Conservation (phyloP, 2,329 filamentous ascomycete species). For the Rhinocladiella mackenziei region DNA sequence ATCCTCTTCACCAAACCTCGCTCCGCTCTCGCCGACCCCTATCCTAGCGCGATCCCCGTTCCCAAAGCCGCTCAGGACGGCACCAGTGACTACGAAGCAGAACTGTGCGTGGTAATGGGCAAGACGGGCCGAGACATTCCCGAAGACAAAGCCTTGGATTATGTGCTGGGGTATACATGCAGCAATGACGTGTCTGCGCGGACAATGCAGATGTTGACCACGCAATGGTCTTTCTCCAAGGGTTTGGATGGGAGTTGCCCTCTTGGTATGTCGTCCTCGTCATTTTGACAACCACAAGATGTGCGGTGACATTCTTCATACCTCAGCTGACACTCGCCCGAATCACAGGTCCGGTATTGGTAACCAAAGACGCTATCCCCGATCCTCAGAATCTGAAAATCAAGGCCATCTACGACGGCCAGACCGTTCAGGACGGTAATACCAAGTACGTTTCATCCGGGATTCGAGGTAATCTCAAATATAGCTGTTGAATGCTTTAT, state of each 20-base stretch:
- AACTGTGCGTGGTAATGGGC: conserved; percentile 39
- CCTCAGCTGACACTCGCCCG: not conserved
- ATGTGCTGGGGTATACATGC: conserved; percentile 41
- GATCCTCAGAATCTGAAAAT: conserved; percentile 42
- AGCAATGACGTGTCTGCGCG: conserved; percentile 43
- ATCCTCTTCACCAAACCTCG: conserved; percentile 41
- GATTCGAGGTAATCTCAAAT: no score
- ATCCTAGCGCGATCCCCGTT: conserved; percentile 31
- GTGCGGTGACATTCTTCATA: not conserved
- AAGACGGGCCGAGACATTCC: conserved; percentile 39
- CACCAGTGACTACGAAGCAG: conserved; percentile 42
- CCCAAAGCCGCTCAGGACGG: conserved; percentile 38
- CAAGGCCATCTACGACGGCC: conserved; percentile 29
- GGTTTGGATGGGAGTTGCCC: conserved; percentile 41
- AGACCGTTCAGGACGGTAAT: conserved; percentile 26
- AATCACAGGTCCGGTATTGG: conserved; percentile 19
- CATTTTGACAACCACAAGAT: not conserved
- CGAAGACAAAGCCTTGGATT: conserved; percentile 36
- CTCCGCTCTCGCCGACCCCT: conserved; percentile 36
- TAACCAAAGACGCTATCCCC: conserved; percentile 34
- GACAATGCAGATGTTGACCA: conserved; percentile 37
- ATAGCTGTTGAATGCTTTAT: not conserved
- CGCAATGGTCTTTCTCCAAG: conserved; percentile 42
- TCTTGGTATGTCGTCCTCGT: conserved; percentile 36
- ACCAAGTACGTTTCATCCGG: conserved; percentile 22